These are phyloP conservation scores for Colletotrichum sp. DNA, from an alignment of 2,329 filamentous ascomycete genomes.

Conservation along the genomic window DNA sequence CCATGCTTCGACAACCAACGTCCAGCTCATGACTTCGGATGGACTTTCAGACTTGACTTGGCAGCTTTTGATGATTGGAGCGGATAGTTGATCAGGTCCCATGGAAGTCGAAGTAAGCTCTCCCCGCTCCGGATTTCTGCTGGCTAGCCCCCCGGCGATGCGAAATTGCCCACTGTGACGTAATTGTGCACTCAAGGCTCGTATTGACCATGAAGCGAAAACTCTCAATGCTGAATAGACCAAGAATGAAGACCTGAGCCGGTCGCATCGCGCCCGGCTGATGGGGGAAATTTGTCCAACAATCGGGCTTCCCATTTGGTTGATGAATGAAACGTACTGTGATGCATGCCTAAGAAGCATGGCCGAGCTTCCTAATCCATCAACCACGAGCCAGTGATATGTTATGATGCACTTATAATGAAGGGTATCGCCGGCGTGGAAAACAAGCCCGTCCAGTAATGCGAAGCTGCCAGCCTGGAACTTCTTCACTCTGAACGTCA, in stretches of 20 bases:
- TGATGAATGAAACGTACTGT: background rate
- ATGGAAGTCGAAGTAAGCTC: background rate
- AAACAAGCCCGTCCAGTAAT: background rate
- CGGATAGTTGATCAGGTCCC: background rate
- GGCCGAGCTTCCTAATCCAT: background rate
- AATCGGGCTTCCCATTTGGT: background rate
- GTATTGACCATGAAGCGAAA: background rate
- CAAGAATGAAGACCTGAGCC: background rate
- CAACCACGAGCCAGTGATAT: background rate
- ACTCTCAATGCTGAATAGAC: background rate
- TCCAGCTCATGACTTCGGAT: accelerated
- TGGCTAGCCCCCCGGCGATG: background rate
- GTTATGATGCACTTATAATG: background rate
- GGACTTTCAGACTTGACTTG: background rate
- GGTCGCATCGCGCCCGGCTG: background rate
- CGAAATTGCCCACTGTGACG: background rate
- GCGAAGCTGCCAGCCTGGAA: background rate
- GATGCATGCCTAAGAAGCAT: background rate
- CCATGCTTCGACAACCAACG: background rate
- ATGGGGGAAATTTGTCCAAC: background rate
- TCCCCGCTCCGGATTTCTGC: background rate
- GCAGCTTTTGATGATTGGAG: conserved; percentile 4
- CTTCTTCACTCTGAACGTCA: background rate
- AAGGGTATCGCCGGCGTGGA: background rate
- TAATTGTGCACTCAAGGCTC: background rate